A percentile compares a stretch with the other conserved stretches of the same genome.
These are phyloP conservation scores for Verticillium dahliae DNA, from an alignment of 2,329 filamentous ascomycete species.

Conservation along the genomic window DNA sequence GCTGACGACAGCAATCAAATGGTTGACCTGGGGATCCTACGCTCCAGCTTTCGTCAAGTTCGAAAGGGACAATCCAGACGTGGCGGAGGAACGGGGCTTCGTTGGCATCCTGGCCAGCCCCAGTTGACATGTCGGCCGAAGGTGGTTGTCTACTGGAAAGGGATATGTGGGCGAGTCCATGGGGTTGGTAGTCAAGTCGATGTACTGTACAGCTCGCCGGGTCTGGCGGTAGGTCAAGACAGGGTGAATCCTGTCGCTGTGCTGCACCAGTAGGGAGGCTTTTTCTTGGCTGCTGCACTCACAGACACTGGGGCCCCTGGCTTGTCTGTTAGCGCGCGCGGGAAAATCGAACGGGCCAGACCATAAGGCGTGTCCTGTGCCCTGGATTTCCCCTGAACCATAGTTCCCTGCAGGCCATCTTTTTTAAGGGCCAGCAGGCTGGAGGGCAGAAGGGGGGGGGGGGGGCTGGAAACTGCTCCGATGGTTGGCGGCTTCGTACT, in stretches of 20 bases:
- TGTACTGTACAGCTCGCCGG: not conserved
- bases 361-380: not conserved
- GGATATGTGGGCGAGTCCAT: too few relatives aligned
- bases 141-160: too few relatives aligned
- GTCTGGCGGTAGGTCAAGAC: not conserved
- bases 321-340: not conserved
- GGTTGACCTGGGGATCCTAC: not conserved
- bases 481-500: not conserved
- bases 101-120: not conserved
- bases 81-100: not conserved
- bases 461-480: not conserved
- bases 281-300: not conserved
- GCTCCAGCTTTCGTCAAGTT: not conserved
- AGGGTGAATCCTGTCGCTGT: not conserved
- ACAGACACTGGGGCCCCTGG: not conserved
- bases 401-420: not conserved
- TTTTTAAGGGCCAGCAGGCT: not conserved
- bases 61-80: not conserved
- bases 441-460: not conserved
- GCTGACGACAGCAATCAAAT: not conserved
- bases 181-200: not conserved
- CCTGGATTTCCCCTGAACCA: not conserved
- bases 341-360: slow-evolving; percentile 3
- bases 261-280: not conserved
- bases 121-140: not conserved